Evolutionary conservation across 2,329 filamentous ascomycete species (phyloP), one percentile per base, ranked within the genome.

Genomic region (Metarhizium album): DNA sequence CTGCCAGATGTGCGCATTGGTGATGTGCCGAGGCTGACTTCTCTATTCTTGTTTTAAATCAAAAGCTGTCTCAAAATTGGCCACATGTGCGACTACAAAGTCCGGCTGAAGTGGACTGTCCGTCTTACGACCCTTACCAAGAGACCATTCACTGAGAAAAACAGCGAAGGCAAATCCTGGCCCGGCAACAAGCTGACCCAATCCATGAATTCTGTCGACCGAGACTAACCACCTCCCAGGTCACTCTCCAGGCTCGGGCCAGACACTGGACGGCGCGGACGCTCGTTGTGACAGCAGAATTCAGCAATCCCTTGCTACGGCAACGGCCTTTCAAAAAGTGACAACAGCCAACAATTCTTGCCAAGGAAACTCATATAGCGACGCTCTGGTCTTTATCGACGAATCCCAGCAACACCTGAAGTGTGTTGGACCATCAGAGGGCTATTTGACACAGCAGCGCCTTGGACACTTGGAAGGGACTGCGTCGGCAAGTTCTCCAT

Each of bases 71-170:
- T 82, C 59, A 81, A 81, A 54, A 81, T 83, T 55, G 82, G 82
- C 54, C 85, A 89, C 62, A 70, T 71, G 45, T 93, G 87, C 70
- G 87, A 93, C 66, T 91, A 90, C 64, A 87, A 81, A 59, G 86
- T 91, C 58, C 78, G 85, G 31, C 70, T 91, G 56, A 90, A 90
- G 60, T 91, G 87, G 87, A 83, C 85, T 53, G 86, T 86, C 4
- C 78, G 86, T 51, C 54, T n/a, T n/a, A 57, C 43, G n/a, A n/a
- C n/a, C n/a, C n/a, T n/a, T n/a, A 53, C 54, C 4, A 62, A 60
- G 46, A 57, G 54, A 22, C 37, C 53, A 8, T 37, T 38, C 4
- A 14, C 33, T 4, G 42, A 43, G n/a, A 20, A 24, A 13, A 20
- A 18, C 9, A n/a, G 7, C n/a, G 22, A 31, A 13, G 42, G 20